Evolutionary conservation across 306 rosid genomes (phyloP).

Genomic region (Cicer chorassanicum): DNA sequence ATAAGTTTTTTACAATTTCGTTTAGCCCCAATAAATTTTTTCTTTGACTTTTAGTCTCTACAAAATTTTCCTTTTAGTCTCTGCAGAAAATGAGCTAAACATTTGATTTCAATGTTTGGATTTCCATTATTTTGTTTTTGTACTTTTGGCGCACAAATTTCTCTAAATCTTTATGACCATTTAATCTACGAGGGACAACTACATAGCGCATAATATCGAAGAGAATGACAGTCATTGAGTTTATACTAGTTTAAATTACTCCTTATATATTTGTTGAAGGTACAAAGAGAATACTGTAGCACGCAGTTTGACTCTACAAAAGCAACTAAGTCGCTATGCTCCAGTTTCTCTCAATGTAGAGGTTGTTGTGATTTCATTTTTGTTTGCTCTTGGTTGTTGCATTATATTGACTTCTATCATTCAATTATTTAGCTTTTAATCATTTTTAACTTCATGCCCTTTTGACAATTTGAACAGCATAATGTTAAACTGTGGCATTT

Average conservation of each 20-base stretch:
- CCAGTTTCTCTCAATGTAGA: constrained; percentile 74
- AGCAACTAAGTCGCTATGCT: constrained; percentile 80
- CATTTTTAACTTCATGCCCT: not conserved
- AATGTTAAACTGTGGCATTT: not conserved
- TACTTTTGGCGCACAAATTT: not conserved
- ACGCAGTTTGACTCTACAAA: constrained; percentile 70
- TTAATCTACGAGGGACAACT: constrained; percentile 3
- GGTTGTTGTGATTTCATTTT: constrained; percentile 53
- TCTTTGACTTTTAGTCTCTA: no score
- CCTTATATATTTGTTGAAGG: constrained; percentile 56
- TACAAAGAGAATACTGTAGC: constrained; percentile 65
- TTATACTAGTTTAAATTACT: constrained; percentile 43
- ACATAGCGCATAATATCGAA: not conserved
- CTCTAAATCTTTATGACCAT: constrained; percentile 23
- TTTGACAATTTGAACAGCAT: constrained; percentile 14
- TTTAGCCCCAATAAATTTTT: no score
- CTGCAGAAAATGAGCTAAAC: no score
- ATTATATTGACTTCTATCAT: constrained; percentile 21
- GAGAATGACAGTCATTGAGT: constrained; percentile 18
- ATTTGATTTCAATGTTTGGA: no score
- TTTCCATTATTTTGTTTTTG: no score
- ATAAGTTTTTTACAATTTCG: no score
- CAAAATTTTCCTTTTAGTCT: no score
- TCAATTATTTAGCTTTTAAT: constrained; percentile 19
- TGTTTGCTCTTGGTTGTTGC: constrained; percentile 26